Percentiles rank a stretch among this genome's conserved stretches.
Evolutionary conservation across 129 eudicot genomes (phyloP).

Genomic region (Centrapalus pauciflorus): DNA sequence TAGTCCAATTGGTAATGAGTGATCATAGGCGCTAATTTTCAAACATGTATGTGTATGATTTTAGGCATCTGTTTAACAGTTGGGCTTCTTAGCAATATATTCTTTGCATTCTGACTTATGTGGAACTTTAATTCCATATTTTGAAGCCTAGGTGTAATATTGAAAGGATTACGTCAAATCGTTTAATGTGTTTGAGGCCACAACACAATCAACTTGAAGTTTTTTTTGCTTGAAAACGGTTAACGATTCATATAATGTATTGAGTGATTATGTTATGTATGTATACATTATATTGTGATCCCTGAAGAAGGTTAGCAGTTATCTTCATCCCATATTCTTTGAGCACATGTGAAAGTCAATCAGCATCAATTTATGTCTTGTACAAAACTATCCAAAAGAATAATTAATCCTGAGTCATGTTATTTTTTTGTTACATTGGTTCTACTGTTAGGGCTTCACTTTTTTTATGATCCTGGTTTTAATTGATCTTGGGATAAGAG

Average conservation of each 20-base stretch:
- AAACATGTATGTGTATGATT: background rate
- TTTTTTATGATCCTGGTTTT: background rate
- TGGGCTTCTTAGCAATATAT: background rate
- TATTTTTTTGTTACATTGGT: too few species aligned
- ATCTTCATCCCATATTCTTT: background rate
- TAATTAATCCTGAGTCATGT: too few species aligned
- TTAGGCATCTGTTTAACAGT: background rate
- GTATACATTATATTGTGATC: too few species aligned
- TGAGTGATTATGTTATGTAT: too few species aligned
- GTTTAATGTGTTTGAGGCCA: background rate
- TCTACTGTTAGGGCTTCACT: background rate
- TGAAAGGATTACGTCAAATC: background rate
- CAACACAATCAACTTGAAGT: background rate
- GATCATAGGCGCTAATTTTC: background rate
- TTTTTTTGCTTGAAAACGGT: background rate
- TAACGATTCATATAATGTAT: background rate
- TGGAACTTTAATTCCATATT: background rate
- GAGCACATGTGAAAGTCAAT: background rate
- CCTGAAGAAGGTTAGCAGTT: too few species aligned
- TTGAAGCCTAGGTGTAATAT: background rate
- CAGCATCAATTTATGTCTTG: background rate
- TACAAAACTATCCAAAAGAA: background rate
- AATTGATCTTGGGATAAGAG: background rate
- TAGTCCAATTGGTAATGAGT: background rate
- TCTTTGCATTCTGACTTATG: background rate